phyloP scores from a whole-genome alignment of 73 alveolate species.

The Urostyla sp. region DNA sequence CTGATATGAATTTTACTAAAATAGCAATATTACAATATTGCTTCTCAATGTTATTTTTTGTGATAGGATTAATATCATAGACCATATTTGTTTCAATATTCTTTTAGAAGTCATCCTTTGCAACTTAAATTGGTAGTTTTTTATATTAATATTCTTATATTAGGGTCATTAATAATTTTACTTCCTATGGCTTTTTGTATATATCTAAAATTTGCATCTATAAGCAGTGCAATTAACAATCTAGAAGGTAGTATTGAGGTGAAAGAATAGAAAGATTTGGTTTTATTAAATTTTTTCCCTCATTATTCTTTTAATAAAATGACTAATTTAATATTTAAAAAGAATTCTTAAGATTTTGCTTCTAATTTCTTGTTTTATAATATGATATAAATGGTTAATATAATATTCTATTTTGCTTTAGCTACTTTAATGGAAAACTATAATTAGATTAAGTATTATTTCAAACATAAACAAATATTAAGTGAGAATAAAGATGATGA shows the following conservation, averaged over 20 bases:
- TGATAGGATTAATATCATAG: slow-evolving; percentile 25
- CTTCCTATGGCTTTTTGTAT: slow-evolving; percentile 13
- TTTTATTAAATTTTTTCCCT: slow-evolving; percentile 9
- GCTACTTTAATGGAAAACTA: neutral
- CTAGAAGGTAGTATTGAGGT: neutral
- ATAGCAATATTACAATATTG: neutral
- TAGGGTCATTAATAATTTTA: slow-evolving; percentile 33
- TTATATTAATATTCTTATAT: neutral
- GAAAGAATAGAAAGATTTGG: neutral
- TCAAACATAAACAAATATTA: neutral
- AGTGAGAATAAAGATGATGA: neutral
- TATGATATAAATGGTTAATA: neutral
- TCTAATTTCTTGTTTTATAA: neutral
- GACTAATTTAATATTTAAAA: neutral
- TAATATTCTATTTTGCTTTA: neutral
- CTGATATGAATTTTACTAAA: neutral
- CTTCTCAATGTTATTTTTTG: neutral
- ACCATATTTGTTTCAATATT: slow-evolving; percentile 5
- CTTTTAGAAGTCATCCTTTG: slow-evolving; percentile 5
- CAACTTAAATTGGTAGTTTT: slow-evolving; percentile 25
- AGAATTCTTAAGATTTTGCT: neutral
- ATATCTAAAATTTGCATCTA: neutral
- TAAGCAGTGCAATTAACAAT: neutral
- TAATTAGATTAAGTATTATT: neutral
- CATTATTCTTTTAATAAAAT: slow-evolving; percentile 29